Conservation (phyloP, 192 early-diverging fungal genomes). For the Pilaira anomala region DNA sequence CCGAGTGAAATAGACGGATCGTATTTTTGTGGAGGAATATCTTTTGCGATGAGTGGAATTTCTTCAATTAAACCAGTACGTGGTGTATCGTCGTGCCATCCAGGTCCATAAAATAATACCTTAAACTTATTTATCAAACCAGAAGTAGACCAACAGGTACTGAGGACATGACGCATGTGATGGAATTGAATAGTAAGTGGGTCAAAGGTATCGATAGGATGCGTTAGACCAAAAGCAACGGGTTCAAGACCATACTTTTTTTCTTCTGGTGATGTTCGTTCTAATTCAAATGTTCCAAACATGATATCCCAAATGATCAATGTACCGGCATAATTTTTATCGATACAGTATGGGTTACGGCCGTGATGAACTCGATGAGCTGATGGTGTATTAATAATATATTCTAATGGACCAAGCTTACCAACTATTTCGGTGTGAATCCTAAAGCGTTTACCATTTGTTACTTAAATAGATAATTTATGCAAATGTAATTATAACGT, state of each 20-base stretch:
- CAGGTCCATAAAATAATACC: constrained; percentile 53
- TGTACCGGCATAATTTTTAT: constrained; percentile 61
- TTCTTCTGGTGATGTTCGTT: constrained; percentile 38
- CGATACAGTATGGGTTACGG: constrained; percentile 61
- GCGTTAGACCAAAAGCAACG: constrained; percentile 54
- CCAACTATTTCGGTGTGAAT: constrained; percentile 51
- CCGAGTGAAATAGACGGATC: constrained; percentile 40
- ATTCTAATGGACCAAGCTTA: constrained; percentile 53
- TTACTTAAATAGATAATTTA: no score
- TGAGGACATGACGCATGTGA: constrained; percentile 47
- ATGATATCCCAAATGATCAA: constrained; percentile 62
- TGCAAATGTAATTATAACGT: no score
- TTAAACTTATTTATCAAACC: constrained; percentile 45
- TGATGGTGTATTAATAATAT: constrained; percentile 61
- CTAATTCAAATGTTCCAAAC: constrained; percentile 57
- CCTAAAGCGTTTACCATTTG: no score
- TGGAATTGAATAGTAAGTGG: constrained; percentile 53
- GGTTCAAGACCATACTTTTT: constrained; percentile 39
- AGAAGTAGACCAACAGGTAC: constrained; percentile 39
- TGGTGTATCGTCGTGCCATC: constrained; percentile 49
- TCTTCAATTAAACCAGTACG: constrained; percentile 43
- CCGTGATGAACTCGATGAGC: constrained; percentile 62
- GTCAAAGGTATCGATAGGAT: constrained; percentile 60
- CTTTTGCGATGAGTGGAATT: constrained; percentile 42
- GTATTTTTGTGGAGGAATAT: constrained; percentile 42